Evolutionary conservation across 2,329 filamentous ascomycete species (phyloP).

Genomic region (Paecilomyces sp.): DNA sequence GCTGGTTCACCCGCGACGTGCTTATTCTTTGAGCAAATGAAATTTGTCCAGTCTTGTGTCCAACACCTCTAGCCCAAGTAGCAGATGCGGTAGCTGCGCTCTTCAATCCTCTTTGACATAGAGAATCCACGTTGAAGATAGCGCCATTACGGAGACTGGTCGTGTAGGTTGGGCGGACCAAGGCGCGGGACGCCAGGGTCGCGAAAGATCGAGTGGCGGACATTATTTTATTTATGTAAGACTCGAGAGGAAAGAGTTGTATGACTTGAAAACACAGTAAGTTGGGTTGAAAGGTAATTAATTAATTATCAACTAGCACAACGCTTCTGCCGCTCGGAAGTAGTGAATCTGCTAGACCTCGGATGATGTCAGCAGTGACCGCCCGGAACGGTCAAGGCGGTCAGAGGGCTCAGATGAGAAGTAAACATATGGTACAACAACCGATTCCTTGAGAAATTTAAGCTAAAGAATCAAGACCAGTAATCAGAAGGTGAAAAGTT

Average conservation of each 20-base stretch:
- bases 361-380: not conserved
- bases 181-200: not conserved
- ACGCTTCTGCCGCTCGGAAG: not conserved
- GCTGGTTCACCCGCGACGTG: not conserved
- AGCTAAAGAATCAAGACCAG: not conserved
- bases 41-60: not conserved
- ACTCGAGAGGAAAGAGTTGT: too few species aligned
- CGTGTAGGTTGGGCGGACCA: not conserved
- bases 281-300: not conserved
- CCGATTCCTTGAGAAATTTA: not conserved
- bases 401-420: not conserved
- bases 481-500: not conserved
- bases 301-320: not conserved
- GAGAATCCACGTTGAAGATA: not conserved
- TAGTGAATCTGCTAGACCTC: not conserved
- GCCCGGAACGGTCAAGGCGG: not conserved
- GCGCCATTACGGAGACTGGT: not conserved
- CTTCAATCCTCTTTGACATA: not conserved
- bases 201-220: not conserved
- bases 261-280: too few species aligned
- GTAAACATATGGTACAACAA: not conserved
- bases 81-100: not conserved
- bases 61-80: not conserved
- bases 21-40: conserved; percentile 1
- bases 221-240: not conserved